These are phyloP conservation scores for Collybia sp. DNA, from an alignment of 768 basidiomycete genomes.

Conservation along the genomic window DNA sequence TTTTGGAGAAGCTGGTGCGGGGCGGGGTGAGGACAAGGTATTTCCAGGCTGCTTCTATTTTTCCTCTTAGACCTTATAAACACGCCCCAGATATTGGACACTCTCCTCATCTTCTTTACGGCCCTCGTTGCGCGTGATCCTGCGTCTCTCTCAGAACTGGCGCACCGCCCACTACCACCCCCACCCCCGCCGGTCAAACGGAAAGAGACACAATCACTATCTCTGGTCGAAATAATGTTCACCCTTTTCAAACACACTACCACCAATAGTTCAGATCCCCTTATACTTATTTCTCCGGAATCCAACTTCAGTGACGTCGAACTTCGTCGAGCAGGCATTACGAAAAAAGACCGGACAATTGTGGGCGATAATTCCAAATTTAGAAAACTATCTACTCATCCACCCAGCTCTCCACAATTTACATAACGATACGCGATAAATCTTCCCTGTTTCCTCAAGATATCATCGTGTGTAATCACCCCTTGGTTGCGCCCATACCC, in stretches of 20 bases:
- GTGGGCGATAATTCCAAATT: slow-evolving; percentile 31
- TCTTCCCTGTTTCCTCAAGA: slow-evolving; percentile 28
- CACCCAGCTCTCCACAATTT: slow-evolving; percentile 28
- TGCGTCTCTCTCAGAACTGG: slow-evolving; percentile 50
- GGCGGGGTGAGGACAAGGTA: slow-evolving; percentile 53
- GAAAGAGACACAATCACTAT: slow-evolving; percentile 7
- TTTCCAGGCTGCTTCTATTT: background rate
- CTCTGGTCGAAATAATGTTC: slow-evolving; percentile 38
- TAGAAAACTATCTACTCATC: slow-evolving; percentile 3
- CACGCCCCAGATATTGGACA: slow-evolving; percentile 53
- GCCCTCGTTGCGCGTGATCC: slow-evolving; percentile 60
- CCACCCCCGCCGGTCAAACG: slow-evolving; percentile 5
- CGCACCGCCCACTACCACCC: slow-evolving; percentile 21
- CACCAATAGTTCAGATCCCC: slow-evolving; percentile 38
- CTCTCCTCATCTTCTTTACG: slow-evolving; percentile 55
- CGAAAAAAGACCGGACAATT: slow-evolving; percentile 50
- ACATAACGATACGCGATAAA: slow-evolving; percentile 27
- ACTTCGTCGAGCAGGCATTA: slow-evolving; percentile 47
- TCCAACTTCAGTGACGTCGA: slow-evolving; percentile 26
- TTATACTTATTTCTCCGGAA: slow-evolving; percentile 33
- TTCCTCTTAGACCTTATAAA: background rate
- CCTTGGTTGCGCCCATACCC: background rate
- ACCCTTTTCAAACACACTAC: slow-evolving; percentile 27
- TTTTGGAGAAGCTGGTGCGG: slow-evolving; percentile 53
- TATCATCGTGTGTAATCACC: slow-evolving; percentile 20